Base-by-base conservation (phyloP, 2,329 filamentous ascomycete genomes). In the Aspergillus tubingensis region DNA sequence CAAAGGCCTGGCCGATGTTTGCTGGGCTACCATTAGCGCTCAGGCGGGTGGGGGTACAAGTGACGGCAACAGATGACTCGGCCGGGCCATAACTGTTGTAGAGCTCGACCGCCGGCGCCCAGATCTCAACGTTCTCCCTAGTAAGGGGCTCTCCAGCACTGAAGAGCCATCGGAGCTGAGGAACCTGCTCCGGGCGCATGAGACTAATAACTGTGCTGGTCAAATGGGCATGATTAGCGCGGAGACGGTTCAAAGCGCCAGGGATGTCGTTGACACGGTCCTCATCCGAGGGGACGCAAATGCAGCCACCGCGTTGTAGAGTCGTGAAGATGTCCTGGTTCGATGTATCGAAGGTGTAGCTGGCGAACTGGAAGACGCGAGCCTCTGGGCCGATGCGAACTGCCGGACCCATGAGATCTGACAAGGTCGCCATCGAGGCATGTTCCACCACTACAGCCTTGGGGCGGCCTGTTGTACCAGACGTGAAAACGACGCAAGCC, bases 121-220 rank as follows among this genome's bases (percentile, higher is more conserved):
- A 25, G n/a, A 48, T 25, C 44, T 25, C 23, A 0, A 48, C 19
- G 21, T 48, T 48, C 23, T 48, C 44, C 44, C 38, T 17, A 7
- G 38, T 41, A 41, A 41, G 58, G 8, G 70, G 67, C 55, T 78
- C 76, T 13, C 75, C 76, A 3, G 25, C 54, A 8, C 30, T 15
- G 5, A 41, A 43, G 3, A 57, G 44, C n/a, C 15, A 74, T 56
- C 76, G 75, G 32, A 80, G 61, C 10, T 66, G 61, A 64, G 27
- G 74, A 60, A 38, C 75, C 59, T 36, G 72, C 5, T 67, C 67
- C 44, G 72, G 63, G 17, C 36, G 15, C 11, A 66, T 39, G 30
- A 58, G 30, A 11, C 72, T 61, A 0, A 84, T 83, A 13, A 88
- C 76, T 0, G 83, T 76, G 0, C 84, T 81, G 0, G 86, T 88